phyloP scores from a whole-genome alignment of 495 filamentous ascomycete species.

The Ramalina intermedia region DNA sequence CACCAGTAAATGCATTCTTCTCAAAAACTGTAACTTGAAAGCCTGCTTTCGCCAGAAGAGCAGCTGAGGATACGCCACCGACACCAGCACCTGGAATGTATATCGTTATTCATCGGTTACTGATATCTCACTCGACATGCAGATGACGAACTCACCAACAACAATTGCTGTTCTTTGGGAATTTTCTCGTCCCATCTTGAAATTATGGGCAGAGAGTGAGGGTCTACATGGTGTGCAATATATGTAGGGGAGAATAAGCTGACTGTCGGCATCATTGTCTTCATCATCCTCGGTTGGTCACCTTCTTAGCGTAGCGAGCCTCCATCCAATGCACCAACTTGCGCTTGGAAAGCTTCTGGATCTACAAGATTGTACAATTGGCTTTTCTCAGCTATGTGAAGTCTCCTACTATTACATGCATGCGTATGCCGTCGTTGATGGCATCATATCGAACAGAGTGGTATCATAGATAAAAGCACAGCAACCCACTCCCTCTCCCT shows the following conservation, averaged over 20 bases:
- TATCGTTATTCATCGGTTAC: constrained; percentile 2
- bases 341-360: no score
- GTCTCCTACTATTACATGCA: not conserved
- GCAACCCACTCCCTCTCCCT: not conserved
- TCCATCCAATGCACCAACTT: no score
- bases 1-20: constrained; percentile 53
- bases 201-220: not conserved
- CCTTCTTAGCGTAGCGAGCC: no score
- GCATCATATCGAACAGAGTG: constrained; percentile 4
- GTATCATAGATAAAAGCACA: constrained; percentile 8
- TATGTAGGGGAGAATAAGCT: no score
- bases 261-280: no score
- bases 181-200: constrained; percentile 6
- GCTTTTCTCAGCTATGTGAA: no score
- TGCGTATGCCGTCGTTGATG: not conserved
- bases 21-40: constrained; percentile 52
- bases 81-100: constrained; percentile 40
- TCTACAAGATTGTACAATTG: no score
- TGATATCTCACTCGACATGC: not conserved
- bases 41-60: constrained; percentile 50
- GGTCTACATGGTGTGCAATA: not conserved
- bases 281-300: no score
- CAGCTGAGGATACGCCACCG: constrained; percentile 53
- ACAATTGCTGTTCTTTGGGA: constrained; percentile 29
- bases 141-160: constrained; percentile 23